A percentile compares a stretch with the other conserved stretches of the same genome.
These are phyloP conservation scores for Brassica juncea DNA, from an alignment of 345 rosid species.

Conservation along the genomic window DNA sequence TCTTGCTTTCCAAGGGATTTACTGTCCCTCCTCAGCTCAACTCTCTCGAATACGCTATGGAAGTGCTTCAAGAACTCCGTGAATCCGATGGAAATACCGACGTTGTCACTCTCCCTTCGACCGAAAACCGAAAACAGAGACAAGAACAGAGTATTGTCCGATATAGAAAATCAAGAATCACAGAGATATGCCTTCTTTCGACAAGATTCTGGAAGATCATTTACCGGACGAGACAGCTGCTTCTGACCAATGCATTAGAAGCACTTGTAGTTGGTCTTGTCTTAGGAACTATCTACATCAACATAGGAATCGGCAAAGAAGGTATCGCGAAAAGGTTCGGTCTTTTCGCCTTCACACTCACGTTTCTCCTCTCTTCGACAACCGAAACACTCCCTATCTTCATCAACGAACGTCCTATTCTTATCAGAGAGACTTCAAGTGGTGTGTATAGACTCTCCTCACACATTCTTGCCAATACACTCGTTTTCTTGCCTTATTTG, in stretches of 20 bases:
- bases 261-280: conserved; percentile 92
- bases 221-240: conserved; percentile 81
- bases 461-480: conserved; percentile 75
- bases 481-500: conserved; percentile 84
- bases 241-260: conserved; percentile 75
- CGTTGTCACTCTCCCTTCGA: conserved; percentile 12
- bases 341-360: conserved; percentile 89
- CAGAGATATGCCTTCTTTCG: conserved; percentile 58
- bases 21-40: conserved; percentile 87
- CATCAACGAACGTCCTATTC: conserved; percentile 83
- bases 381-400: conserved; percentile 92
- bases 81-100: conserved; percentile 37
- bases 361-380: conserved; percentile 91
- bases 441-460: conserved; percentile 87
- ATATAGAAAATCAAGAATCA: conserved; percentile 60
- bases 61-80: conserved; percentile 61
- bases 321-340: conserved; percentile 87
- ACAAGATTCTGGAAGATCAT: conserved; percentile 77
- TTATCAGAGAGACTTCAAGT: conserved; percentile 74
- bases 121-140: background rate
- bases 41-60: conserved; percentile 87
- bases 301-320: conserved; percentile 65
- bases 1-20: conserved; percentile 61
- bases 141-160: conserved; percentile 25
- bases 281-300: conserved; percentile 80